These are phyloP conservation scores for Ajuga chamaepitys DNA, from an alignment of 257 asterid genomes.

Conservation along the genomic window DNA sequence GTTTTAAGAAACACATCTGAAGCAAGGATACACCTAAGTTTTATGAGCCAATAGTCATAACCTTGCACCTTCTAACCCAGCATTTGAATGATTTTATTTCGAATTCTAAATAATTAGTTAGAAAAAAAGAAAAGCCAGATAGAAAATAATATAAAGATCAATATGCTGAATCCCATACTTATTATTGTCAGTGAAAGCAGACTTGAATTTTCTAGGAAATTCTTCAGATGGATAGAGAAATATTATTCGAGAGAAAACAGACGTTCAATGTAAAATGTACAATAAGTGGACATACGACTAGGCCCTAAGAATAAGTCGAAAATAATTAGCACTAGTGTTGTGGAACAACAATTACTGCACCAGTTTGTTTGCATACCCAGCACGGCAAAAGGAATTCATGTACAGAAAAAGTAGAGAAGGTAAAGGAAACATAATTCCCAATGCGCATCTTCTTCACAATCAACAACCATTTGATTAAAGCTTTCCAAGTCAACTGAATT, in stretches of 20 bases:
- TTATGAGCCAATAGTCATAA: neutral
- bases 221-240: neutral
- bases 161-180: neutral
- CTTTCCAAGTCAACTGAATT: neutral
- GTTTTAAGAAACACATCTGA: neutral
- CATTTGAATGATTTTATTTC: neutral
- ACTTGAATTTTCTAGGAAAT: neutral
- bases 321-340: neutral
- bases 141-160: neutral
- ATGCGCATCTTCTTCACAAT: conserved; percentile 6
- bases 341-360: neutral
- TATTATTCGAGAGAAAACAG: neutral
- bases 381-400: neutral
- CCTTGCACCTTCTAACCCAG: conserved; percentile 7
- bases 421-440: neutral
- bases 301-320: neutral
- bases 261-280: neutral
- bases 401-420: neutral
- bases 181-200: neutral
- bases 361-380: neutral
- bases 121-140: neutral
- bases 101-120: neutral
- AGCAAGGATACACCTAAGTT: neutral
- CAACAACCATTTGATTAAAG: neutral
- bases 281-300: neutral